Evolutionary conservation across 2,329 filamentous ascomycete genomes (phyloP).

Genomic region (Parastagonospora avenae): DNA sequence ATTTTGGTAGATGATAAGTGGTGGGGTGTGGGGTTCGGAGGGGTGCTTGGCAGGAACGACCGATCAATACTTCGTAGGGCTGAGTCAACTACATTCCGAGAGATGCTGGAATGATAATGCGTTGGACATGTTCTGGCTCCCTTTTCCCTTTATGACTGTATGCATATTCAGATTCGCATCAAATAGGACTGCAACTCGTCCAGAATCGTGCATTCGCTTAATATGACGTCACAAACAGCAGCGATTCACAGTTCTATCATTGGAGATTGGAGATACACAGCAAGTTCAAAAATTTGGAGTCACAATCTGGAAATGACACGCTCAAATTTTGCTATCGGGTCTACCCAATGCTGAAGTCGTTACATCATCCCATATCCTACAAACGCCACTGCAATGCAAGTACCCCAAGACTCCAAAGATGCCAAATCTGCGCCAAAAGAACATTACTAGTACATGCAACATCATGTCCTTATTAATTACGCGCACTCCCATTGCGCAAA

Average conservation of each 20-base stretch:
- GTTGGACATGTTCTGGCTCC: too few relatives aligned
- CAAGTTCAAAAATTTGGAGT: not conserved
- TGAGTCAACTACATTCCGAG: too few relatives aligned
- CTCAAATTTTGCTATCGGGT: not conserved
- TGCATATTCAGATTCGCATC: too few relatives aligned
- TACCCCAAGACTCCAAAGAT: not conserved
- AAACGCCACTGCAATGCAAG: slow-evolving; percentile 16
- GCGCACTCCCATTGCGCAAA: slow-evolving; percentile 76
- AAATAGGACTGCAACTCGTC: too few relatives aligned
- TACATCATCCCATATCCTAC: slow-evolving; percentile 9
- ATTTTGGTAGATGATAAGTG: slow-evolving; percentile 10
- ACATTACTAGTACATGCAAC: slow-evolving; percentile 3
- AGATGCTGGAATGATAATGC: too few relatives aligned
- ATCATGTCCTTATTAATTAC: not conserved
- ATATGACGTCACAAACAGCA: not conserved
- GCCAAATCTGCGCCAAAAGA: not conserved
- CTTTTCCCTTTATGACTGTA: too few relatives aligned
- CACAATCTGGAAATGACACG: not conserved
- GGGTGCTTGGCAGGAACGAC: too few relatives aligned
- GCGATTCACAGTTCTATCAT: not conserved
- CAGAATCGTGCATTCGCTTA: not conserved
- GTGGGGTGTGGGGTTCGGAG: slow-evolving; percentile 5
- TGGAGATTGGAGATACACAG: not conserved
- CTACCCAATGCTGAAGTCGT: slow-evolving; percentile 3
- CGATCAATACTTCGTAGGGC: too few relatives aligned